A percentile compares a stretch with the other conserved stretches of the same genome.
phyloP scores from a whole-genome alignment of 2,329 filamentous ascomycete species.

The Capronia americana region DNA sequence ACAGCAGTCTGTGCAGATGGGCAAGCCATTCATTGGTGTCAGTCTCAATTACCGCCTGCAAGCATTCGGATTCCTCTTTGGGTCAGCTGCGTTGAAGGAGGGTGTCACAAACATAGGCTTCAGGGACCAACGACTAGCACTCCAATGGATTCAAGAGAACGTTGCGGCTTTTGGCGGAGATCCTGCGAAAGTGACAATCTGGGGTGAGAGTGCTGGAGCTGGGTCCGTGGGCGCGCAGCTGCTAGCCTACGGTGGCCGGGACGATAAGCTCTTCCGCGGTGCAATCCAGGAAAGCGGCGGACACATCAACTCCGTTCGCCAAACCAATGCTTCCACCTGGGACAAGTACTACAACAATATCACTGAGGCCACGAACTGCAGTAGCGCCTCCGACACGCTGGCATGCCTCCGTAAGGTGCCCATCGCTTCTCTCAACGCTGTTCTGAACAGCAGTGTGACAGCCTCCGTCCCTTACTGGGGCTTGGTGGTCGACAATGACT shows the following conservation, averaged over 20 bases:
- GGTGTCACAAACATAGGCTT: conserved; percentile 63
- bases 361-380: conserved; percentile 66
- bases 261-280: conserved; percentile 61
- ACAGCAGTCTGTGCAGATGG: conserved; percentile 58
- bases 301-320: conserved; percentile 31
- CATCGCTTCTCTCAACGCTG: conserved; percentile 64
- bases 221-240: conserved; percentile 52
- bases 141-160: conserved; percentile 50
- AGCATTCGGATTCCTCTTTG: conserved; percentile 61
- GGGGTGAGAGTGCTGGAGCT: conserved; percentile 46
- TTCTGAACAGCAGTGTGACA: conserved; percentile 51
- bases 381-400: conserved; percentile 62
- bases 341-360: conserved; percentile 63
- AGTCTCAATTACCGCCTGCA: conserved; percentile 62
- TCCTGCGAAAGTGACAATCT: conserved; percentile 48
- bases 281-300: conserved; percentile 60
- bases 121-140: conserved; percentile 47
- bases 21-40: conserved; percentile 61
- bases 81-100: conserved; percentile 39
- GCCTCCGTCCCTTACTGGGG: conserved; percentile 24
- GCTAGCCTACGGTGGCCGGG: conserved; percentile 60
- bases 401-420: conserved; percentile 68
- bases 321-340: conserved; percentile 21
- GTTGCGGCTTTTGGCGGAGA: conserved; percentile 48
- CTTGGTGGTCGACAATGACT: conserved; percentile 56